Evolutionary conservation across 2,329 filamentous ascomycete genomes (phyloP), one percentile per base, ranked within the genome.

Genomic region (Talaromyces sp.): DNA sequence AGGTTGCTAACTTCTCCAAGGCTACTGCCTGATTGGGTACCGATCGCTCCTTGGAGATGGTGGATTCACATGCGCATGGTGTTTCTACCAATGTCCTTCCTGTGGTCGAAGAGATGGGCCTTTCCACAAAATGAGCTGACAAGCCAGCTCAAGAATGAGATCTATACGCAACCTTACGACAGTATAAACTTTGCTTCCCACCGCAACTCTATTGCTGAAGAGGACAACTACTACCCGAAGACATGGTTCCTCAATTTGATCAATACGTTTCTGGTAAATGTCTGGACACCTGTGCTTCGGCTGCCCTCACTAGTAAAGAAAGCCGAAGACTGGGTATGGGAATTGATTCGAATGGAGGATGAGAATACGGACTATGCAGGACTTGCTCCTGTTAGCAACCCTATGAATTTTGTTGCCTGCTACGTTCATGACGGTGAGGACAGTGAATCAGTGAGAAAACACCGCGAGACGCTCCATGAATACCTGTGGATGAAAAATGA

Each of bases 51-150:
- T 0, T 96, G 91, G 91, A 81, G 91, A 64, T 97, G 93, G 92
- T 97, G 92, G 93, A 89, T 97, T 67, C 94, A 99, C 67, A 97
- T 97, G 73, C 90, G 94, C n/a, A 86, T 89, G 74, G 92, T 99
- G n/a, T 96, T 93, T 67, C 72, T 96, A 51, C 88, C 92, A 5
- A 97, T 97, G 91, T 86, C 88, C 0, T 97, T 89, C 69, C 74
- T 97, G 41, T 96, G 89, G 78, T 96, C 91, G 0, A 91, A 88
- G 77, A 81, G 81, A 62, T 97, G 90, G 85, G 82, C 81, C 28
- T 88, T 88, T 63, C 88, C 90, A 15, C 81, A 89, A 64, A 93
- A 89, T 40, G 83, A 88, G 3, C 71, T 96, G 2, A 89, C 89
- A 53, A 82, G 83, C 21, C 83, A 84, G 57, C 74, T 99, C 40